Evolutionary conservation across 129 eudicot species (phyloP), one percentile per base, ranked within the genome.

Genomic region (Tagetes patula): DNA sequence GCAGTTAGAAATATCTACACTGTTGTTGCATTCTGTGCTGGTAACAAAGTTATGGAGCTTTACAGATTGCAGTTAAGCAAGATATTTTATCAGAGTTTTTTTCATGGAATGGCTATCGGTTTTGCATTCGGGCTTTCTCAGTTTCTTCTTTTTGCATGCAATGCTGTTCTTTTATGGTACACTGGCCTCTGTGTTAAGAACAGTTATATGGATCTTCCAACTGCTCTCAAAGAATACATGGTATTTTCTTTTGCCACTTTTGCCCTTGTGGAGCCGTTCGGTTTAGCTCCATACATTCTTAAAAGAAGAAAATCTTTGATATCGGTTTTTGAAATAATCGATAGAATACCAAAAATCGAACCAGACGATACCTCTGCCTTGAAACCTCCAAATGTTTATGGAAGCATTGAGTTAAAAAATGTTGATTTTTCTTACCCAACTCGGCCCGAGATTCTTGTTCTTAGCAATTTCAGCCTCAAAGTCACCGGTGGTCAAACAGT

Each of bases 211-310:
- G 74, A 75, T 77, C 84, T 93, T 65, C 72, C 86, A 32, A 93
- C 98, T 1, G 98, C 98, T 65, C 80, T 93, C 32, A 89, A 93
- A 83, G 98, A 89, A 62, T 93, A 89, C 85, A 93, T 93, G 98
- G 98, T 93, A 11, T 93, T 93, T 84, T 93, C 98, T 52, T 89
- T 93, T 71, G 96, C 96, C 12, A 93, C 98, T 63, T 93, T 93
- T 81, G 96, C 98, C 52, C 95, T 93, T 1, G 98, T 93, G 14
- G 98, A 93, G 82, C 98, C 98, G 65, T 93, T 93, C 52, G 98
- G 98, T 63, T 84, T 93, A 79, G 98, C 98, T 77, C 98, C 98
- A 0, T 93, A 89, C 73, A 93, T 93, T 74, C 92, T 93, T 41
- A 93, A 93, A 79, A 81, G 98, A 46, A 78, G 98, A 69, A 93